These are phyloP conservation scores for Strigomonas galati DNA, from an alignment of 208 protist genomes.

Conservation along the genomic window DNA sequence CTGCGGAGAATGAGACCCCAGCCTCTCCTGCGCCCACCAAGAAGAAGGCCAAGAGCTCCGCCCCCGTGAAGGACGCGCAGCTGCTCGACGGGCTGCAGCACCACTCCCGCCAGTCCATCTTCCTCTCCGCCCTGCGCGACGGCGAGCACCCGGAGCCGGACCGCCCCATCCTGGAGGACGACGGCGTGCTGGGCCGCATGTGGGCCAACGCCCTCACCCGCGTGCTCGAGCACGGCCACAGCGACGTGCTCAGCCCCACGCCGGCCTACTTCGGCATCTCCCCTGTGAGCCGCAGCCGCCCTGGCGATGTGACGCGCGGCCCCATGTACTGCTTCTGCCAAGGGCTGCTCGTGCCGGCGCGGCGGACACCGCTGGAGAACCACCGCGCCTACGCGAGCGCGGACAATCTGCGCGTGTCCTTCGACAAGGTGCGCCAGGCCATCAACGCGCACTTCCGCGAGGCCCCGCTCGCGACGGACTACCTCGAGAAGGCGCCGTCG, in stretches of 20 bases:
- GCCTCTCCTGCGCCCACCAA: too few species aligned
- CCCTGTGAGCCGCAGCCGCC: constrained; percentile 26
- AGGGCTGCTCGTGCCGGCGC: constrained; percentile 17
- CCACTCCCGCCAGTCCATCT: constrained; percentile 2
- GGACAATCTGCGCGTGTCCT: constrained; percentile 3
- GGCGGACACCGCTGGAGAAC: not conserved
- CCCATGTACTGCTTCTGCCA: constrained; percentile 49
- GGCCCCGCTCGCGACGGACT: constrained; percentile 9
- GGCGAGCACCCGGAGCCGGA: not conserved
- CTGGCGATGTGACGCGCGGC: constrained; percentile 19
- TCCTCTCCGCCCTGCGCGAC: not conserved
- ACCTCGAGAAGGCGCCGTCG: not conserved
- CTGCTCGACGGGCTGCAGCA: not conserved
- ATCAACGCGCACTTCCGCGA: constrained; percentile 23
- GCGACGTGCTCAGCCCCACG: not conserved
- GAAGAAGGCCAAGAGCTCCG: too few species aligned
- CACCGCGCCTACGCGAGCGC: not conserved
- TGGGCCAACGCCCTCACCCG: constrained; percentile 8
- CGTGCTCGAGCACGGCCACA: not conserved
- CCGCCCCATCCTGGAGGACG: not conserved
- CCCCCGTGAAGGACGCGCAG: not conserved
- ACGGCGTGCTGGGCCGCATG: not conserved
- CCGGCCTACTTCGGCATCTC: constrained; percentile 25
- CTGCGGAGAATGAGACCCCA: too few species aligned
- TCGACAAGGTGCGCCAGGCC: constrained; percentile 14